Percentiles rank a stretch among this genome's conserved stretches.
These are phyloP conservation scores for Stachybotrys echinatus DNA, from an alignment of 2,329 filamentous ascomycete species.

Conservation along the genomic window DNA sequence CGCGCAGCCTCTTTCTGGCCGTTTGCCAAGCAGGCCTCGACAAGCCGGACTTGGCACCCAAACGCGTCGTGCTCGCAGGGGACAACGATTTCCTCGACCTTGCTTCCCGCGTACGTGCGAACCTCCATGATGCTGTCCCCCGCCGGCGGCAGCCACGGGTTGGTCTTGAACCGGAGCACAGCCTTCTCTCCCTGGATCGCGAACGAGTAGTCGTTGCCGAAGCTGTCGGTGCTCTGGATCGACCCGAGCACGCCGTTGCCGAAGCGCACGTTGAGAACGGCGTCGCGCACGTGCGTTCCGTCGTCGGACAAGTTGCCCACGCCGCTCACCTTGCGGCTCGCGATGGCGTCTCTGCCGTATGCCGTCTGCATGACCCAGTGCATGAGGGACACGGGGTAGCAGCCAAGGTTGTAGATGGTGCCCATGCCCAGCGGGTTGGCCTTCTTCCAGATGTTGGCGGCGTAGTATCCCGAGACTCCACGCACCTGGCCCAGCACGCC, in stretches of 20 bases:
- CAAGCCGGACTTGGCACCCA: constrained; percentile 15
- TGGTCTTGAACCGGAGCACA: constrained; percentile 16
- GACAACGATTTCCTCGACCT: constrained; percentile 12
- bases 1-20: constrained; percentile 12
- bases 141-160: constrained; percentile 18
- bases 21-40: constrained; percentile 13
- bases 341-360: constrained; percentile 12
- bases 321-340: constrained; percentile 11
- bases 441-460: constrained; percentile 19
- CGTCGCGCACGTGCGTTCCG: constrained; percentile 14
- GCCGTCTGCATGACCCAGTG: constrained; percentile 18
- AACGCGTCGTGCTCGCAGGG: constrained; percentile 15
- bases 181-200: constrained; percentile 16
- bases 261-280: constrained; percentile 14
- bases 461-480: constrained; percentile 17
- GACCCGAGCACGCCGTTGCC: constrained; percentile 15
- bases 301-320: constrained; percentile 15
- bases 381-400: constrained; percentile 19
- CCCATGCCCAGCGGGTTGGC: constrained; percentile 20
- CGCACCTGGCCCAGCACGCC: constrained; percentile 14
- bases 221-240: constrained; percentile 18
- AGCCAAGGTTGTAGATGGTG: constrained; percentile 22
- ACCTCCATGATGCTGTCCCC: constrained; percentile 17
- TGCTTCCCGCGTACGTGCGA: constrained; percentile 12
- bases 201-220: constrained; percentile 18